phyloP scores from a whole-genome alignment of 257 asterid genomes.

The Agastache rugosa region DNA sequence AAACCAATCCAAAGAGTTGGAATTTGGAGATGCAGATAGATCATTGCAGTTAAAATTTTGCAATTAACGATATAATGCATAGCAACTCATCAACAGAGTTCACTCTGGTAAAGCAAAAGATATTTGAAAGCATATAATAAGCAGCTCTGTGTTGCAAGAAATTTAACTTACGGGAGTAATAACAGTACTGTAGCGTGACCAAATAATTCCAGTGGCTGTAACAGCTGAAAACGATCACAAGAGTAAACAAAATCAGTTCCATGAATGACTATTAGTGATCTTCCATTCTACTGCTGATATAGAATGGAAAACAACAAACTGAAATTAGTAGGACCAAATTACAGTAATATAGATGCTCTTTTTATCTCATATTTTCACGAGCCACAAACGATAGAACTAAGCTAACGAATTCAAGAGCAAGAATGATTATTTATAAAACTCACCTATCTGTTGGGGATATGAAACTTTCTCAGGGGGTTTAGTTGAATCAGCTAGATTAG shows the following conservation, averaged over 20 bases:
- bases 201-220: constrained; percentile 66
- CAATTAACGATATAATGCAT: neutral
- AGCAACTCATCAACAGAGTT: neutral
- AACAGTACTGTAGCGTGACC: constrained; percentile 75
- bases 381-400: constrained; percentile 3
- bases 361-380: neutral
- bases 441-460: constrained; percentile 67
- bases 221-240: constrained; percentile 53
- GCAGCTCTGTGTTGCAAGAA: neutral
- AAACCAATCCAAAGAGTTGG: neutral
- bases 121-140: neutral
- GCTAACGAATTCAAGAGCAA: neutral
- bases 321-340: neutral
- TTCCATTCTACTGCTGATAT: neutral
- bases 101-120: neutral
- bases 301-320: neutral
- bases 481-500: constrained; percentile 58
- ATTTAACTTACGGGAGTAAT: constrained; percentile 62
- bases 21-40: neutral
- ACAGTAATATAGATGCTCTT: neutral
- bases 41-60: neutral
- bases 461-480: constrained; percentile 75
- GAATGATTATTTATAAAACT: constrained; percentile 33
- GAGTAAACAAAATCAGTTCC: constrained; percentile 24
- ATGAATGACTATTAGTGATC: constrained; percentile 12